A percentile compares a stretch with the other conserved stretches of the same genome.
Evolutionary conservation across 2,329 filamentous ascomycete species (phyloP).

Genomic region (Coniochaeta sp.): DNA sequence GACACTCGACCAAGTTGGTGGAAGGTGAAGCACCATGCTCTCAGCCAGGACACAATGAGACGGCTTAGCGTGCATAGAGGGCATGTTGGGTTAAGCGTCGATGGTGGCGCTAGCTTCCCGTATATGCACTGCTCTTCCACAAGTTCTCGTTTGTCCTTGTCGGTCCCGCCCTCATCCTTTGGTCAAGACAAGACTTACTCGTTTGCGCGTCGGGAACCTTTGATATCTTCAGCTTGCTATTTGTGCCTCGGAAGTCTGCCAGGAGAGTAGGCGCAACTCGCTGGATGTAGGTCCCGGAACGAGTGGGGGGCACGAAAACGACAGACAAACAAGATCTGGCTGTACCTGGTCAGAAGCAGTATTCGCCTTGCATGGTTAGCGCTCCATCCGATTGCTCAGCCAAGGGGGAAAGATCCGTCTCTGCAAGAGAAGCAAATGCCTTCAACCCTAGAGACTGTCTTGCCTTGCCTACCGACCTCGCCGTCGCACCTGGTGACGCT

Average conservation of each 20-base stretch:
- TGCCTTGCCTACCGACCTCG: background rate
- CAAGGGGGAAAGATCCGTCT: constrained; percentile 1
- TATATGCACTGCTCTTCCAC: background rate
- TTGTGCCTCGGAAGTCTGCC: background rate
- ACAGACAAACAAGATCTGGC: constrained; percentile 7
- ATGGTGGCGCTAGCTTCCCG: background rate
- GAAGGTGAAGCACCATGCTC: background rate
- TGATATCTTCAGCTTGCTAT: background rate
- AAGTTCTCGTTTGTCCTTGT: background rate
- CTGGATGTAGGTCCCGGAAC: background rate
- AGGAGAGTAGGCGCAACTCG: background rate
- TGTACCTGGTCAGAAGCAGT: constrained; percentile 12
- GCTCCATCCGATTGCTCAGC: constrained; percentile 11
- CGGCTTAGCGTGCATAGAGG: background rate
- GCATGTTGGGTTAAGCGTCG: background rate
- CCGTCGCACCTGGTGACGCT: background rate
- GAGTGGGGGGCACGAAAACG: constrained; percentile 9
- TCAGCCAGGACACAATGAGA: background rate
- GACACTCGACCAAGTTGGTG: background rate
- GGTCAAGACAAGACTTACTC: background rate
- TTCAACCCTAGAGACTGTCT: background rate
- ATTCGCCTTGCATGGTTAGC: constrained; percentile 9
- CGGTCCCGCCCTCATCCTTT: background rate
- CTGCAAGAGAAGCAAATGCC: constrained; percentile 6
- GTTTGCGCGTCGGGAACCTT: background rate